Percentiles rank a stretch among this genome's conserved stretches.
Evolutionary conservation across 352 stramenopile species (phyloP).

Genomic region (Pythium aristosporum): DNA sequence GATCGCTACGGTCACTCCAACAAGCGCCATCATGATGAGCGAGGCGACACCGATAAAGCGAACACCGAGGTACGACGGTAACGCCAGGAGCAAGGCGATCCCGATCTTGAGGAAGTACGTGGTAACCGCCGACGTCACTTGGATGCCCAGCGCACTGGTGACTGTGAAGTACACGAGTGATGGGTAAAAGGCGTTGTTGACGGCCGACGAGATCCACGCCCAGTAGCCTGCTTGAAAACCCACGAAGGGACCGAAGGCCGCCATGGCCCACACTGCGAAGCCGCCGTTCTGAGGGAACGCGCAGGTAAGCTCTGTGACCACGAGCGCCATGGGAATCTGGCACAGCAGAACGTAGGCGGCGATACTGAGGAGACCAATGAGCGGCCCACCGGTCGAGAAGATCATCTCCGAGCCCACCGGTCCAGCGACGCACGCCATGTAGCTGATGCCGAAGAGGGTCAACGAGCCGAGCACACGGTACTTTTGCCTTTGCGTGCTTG

Average conservation of each 20-base stretch:
- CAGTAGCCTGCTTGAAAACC: conserved; percentile 67
- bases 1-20: conserved; percentile 34
- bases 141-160: conserved; percentile 28
- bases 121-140: conserved; percentile 23
- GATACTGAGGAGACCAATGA: too few species aligned
- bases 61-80: conserved; percentile 42
- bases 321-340: too few species aligned
- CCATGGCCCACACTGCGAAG: conserved; percentile 35
- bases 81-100: conserved; percentile 34
- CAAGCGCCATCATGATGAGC: conserved; percentile 26
- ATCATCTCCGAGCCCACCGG: too few species aligned
- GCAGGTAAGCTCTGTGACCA: too few species aligned
- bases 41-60: conserved; percentile 27
- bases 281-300: conserved; percentile 59
- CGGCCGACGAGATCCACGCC: conserved; percentile 66
- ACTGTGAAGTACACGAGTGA: conserved; percentile 28
- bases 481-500: neutral
- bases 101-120: conserved; percentile 36
- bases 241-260: neutral
- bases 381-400: too few species aligned
- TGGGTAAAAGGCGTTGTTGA: conserved; percentile 53
- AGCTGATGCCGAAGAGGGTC: conserved; percentile 8
- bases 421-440: conserved; percentile 1
- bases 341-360: too few species aligned
- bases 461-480: conserved; percentile 13